Conservation (phyloP, 805 yeast genomes). For the Candida schatavii region DNA sequence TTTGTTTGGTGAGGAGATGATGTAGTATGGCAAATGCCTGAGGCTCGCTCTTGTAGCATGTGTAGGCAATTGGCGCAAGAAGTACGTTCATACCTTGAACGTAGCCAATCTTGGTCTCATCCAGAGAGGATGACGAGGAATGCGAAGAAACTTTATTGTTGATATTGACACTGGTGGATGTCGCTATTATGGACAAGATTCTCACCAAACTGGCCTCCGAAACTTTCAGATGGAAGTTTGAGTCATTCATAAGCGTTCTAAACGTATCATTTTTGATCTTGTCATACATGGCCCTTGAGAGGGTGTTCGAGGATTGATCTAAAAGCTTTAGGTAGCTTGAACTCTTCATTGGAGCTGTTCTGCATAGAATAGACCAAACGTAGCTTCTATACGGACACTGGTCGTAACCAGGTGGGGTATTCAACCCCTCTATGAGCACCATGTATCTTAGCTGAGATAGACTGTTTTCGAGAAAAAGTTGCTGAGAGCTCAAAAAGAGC, state of each 20-base stretch:
- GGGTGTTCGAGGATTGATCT: constrained; percentile 49
- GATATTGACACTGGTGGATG: constrained; percentile 27
- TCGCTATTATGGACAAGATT: constrained; percentile 69
- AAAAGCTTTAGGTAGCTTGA: constrained; percentile 50
- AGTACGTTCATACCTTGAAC: constrained; percentile 94
- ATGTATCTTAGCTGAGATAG: constrained; percentile 34
- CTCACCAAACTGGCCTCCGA: constrained; percentile 68
- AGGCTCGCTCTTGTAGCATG: constrained; percentile 71
- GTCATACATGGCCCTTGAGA: constrained; percentile 48
- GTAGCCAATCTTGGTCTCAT: constrained; percentile 43
- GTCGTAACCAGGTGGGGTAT: constrained; percentile 43
- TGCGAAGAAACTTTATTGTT: background rate
- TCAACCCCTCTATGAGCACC: constrained; percentile 41
- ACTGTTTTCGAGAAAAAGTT: constrained; percentile 32
- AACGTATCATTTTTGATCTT: constrained; percentile 86
- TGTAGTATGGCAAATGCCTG: constrained; percentile 77
- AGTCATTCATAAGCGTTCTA: constrained; percentile 77
- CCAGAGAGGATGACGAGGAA: background rate
- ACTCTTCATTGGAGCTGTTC: constrained; percentile 59
- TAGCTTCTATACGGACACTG: constrained; percentile 67
- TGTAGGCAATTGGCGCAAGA: constrained; percentile 77
- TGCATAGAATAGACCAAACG: constrained; percentile 76
- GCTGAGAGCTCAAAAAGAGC: constrained; percentile 36
- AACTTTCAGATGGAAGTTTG: constrained; percentile 59
- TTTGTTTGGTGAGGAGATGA: constrained; percentile 55